A percentile compares a stretch with the other conserved stretches of the same genome.
These are phyloP conservation scores for Ananas comosus DNA, from an alignment of 176 grass and related monocot genomes.

Conservation along the genomic window DNA sequence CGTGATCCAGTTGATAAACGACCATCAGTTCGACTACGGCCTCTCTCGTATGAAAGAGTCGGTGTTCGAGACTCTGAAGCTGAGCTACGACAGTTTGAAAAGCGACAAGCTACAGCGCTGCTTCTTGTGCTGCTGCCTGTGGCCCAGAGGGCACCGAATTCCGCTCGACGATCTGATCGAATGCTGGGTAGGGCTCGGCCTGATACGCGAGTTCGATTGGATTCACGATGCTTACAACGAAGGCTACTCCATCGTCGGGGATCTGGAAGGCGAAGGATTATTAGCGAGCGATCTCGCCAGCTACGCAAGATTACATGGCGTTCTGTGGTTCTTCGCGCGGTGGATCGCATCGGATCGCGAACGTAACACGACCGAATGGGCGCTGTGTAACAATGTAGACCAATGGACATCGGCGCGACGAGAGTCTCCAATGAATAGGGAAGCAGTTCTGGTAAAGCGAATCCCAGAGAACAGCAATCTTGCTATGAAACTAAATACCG, in stretches of 20 bases:
- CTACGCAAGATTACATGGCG: neutral
- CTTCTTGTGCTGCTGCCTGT: neutral
- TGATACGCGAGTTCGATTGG: neutral
- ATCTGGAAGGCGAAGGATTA: neutral
- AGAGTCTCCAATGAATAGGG: neutral
- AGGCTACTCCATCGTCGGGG: neutral
- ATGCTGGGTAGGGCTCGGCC: neutral
- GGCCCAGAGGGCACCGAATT: neutral
- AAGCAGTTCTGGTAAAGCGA: neutral
- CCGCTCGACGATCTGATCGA: neutral
- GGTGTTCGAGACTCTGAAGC: neutral
- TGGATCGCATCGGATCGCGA: neutral
- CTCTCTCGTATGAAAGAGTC: neutral
- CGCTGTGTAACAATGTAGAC: too few relatives aligned
- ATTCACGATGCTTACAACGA: neutral
- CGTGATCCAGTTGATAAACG: neutral
- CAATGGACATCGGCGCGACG: neutral
- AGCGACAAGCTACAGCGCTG: neutral
- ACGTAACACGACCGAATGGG: neutral
- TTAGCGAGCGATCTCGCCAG: neutral
- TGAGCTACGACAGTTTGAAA: neutral
- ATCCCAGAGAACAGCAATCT: neutral
- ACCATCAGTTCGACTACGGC: neutral
- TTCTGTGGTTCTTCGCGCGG: neutral
- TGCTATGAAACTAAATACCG: neutral